A percentile compares a stretch with the other conserved stretches of the same genome.
phyloP scores from a whole-genome alignment of 164 flowering plant genomes.

The Stephania yunnanensis region DNA sequence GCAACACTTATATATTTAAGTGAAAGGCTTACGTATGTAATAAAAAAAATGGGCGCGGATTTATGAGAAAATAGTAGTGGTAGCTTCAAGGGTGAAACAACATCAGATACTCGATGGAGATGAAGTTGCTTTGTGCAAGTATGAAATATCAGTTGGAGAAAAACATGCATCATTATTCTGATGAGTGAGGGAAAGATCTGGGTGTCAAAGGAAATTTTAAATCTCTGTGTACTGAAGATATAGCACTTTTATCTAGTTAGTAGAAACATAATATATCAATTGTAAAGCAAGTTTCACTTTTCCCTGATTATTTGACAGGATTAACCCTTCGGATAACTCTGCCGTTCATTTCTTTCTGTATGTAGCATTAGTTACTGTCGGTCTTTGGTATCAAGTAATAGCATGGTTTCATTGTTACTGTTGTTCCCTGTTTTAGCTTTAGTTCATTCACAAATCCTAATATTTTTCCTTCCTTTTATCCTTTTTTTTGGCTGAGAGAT shows the following conservation, averaged over 20 bases:
- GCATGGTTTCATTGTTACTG: not conserved
- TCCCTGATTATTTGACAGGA: not conserved
- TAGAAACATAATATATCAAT: not conserved
- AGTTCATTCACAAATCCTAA: not conserved
- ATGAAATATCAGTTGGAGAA: not conserved
- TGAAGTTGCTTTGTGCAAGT: not conserved
- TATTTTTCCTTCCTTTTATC: not conserved
- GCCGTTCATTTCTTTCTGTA: not conserved
- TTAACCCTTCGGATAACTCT: not conserved
- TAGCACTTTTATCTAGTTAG: not conserved
- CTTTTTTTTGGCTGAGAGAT: too few relatives aligned
- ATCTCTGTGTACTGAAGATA: not conserved
- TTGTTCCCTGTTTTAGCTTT: not conserved
- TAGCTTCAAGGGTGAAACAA: not conserved
- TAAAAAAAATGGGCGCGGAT: not conserved
- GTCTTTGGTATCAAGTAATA: not conserved
- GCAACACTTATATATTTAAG: not conserved
- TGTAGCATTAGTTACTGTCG: not conserved
- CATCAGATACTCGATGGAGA: not conserved
- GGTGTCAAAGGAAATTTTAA: not conserved
- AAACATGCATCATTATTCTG: not conserved
- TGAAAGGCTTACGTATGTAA: not conserved
- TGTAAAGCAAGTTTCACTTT: not conserved
- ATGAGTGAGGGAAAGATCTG: not conserved
- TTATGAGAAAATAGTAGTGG: not conserved